Evolutionary conservation across 257 asterid species (phyloP), one percentile per base, ranked within the genome.

Genomic region (Thymus quinquecostatus): DNA sequence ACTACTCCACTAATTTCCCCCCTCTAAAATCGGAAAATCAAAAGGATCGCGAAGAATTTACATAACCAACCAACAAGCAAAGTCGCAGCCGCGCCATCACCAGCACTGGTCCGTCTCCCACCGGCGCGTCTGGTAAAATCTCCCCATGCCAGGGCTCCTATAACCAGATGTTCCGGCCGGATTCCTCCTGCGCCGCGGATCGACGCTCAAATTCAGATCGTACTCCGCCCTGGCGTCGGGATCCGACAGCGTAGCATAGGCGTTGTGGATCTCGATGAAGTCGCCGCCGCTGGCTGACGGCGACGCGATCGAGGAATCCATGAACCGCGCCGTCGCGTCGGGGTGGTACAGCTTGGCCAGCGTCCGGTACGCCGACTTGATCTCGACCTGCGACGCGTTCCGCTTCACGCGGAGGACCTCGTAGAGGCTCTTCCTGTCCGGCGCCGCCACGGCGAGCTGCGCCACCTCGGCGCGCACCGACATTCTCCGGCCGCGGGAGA

Each of bases 21-120:
- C 68, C 49, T 65, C 71, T 51, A 50, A 8, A 65, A 51, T 50
- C 29, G 74, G 56, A 72, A 66, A 48, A 45, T 32, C 10, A 44
- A 54, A 70, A 38, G 41, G 55, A 45, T 44, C 29, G 55, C 10
- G 1, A 72, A 58, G 49, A 51, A 69, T 80, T 69, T 77, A 74
- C 85, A 77, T 0, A 8, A n/a, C 33, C 50, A 53, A 72, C 2
- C 44, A 9, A 27, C 61, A 64, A 34, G 49, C 66, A 36, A 36
- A 36, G 40, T 21, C 4, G 41, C 14, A 1, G n/a, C 10, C 33
- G 28, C 27, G n/a, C 40, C 13, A 43, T 85, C 83, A 92, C 98
- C 98, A 93, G 79, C 98, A 93, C 81, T 90, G 98, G 78, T 93
- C 97, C 80, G 97, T 90, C 76, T 93, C 98, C 98, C 97, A 93